A percentile compares a stretch with the other conserved stretches of the same genome.
These are phyloP conservation scores for Globisporangium mamillatum DNA, from an alignment of 352 stramenopile species.

Conservation along the genomic window DNA sequence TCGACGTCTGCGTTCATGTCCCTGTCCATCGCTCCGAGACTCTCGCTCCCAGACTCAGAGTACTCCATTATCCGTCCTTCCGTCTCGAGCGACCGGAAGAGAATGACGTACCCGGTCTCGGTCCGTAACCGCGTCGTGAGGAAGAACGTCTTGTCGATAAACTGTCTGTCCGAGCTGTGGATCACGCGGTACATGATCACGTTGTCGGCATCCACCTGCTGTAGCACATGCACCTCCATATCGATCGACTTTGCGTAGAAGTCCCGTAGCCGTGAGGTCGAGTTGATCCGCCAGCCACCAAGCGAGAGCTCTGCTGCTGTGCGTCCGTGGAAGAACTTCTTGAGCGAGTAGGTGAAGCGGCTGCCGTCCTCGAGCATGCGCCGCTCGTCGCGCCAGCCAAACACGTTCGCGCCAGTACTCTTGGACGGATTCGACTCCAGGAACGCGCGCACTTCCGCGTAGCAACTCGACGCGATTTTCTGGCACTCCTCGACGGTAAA, in stretches of 20 bases:
- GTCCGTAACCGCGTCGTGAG: slow-evolving; percentile 39
- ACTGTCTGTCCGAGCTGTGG: slow-evolving; percentile 19
- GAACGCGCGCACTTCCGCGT: slow-evolving; percentile 41
- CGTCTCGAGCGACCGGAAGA: slow-evolving; percentile 48
- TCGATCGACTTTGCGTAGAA: slow-evolving; percentile 51
- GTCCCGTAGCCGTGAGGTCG: slow-evolving; percentile 20
- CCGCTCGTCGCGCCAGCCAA: slow-evolving; percentile 53
- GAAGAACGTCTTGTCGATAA: slow-evolving; percentile 39
- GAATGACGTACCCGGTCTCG: slow-evolving; percentile 33
- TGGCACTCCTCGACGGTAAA: slow-evolving; percentile 40
- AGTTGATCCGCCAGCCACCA: slow-evolving; percentile 44
- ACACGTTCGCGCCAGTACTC: slow-evolving; percentile 44
- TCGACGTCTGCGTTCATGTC: neutral
- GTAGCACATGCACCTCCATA: slow-evolving; percentile 34
- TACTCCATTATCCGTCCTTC: slow-evolving; percentile 7
- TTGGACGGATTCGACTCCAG: slow-evolving; percentile 36
- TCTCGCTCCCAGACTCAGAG: neutral
- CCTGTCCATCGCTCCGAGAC: neutral
- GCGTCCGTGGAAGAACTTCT: slow-evolving; percentile 41
- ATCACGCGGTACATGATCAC: slow-evolving; percentile 55
- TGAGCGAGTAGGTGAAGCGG: slow-evolving; percentile 58
- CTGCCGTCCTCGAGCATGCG: slow-evolving; percentile 32
- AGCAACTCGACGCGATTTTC: slow-evolving; percentile 29
- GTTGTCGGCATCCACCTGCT: slow-evolving; percentile 58
- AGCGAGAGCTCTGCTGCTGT: slow-evolving; percentile 30